Evolutionary conservation across 768 basidiomycete genomes (phyloP).

Genomic region (Leccinum longicurvipes): DNA sequence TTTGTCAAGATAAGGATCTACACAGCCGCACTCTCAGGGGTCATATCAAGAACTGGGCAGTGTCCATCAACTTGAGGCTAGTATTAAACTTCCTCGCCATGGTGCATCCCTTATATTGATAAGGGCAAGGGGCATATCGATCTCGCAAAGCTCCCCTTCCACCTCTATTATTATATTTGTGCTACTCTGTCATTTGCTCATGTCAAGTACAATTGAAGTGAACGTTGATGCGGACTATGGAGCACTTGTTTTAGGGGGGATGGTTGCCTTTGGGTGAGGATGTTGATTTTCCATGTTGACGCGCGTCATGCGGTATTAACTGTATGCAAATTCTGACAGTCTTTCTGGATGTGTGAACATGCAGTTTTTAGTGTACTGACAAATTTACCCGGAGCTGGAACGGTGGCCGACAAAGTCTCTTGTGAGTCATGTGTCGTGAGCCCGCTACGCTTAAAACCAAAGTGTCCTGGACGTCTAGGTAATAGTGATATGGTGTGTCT

Average conservation of each 20-base stretch:
- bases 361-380: conserved; percentile 27
- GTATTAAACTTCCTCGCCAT: neutral
- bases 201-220: neutral
- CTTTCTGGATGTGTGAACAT: conserved; percentile 26
- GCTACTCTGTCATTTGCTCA: neutral
- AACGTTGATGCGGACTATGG: conserved; percentile 14
- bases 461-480: conserved; percentile 11
- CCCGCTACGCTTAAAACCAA: neutral
- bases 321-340: conserved; percentile 2
- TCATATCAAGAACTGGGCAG: neutral
- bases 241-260: conserved; percentile 19
- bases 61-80: neutral
- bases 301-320: neutral
- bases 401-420: conserved; percentile 15
- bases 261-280: conserved; percentile 21
- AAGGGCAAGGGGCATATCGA: neutral
- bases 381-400: conserved; percentile 12
- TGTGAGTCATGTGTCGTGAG: conserved; percentile 7
- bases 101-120: conserved; percentile 4
- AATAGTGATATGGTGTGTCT: conserved; percentile 18
- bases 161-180: neutral
- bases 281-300: neutral
- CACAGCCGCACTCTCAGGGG: neutral
- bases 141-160: neutral
- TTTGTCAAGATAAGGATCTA: neutral